These are phyloP conservation scores for Trichoderma sp. DNA, from an alignment of 2,329 filamentous ascomycete genomes.

Conservation along the genomic window DNA sequence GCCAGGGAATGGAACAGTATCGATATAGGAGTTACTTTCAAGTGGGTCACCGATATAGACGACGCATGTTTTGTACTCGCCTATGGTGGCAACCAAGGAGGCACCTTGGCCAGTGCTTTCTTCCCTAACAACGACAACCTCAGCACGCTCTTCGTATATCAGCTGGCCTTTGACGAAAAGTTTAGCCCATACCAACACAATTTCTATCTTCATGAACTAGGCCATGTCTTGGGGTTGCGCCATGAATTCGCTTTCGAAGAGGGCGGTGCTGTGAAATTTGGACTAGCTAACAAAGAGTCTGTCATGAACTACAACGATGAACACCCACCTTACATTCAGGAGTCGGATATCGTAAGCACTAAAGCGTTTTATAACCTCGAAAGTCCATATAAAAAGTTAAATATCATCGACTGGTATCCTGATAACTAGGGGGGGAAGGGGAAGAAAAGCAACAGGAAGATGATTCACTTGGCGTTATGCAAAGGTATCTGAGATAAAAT, in stretches of 20 bases:
- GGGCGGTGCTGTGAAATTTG: not conserved
- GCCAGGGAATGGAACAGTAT: not conserved
- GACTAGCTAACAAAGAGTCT: not conserved
- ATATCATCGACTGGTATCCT: not conserved
- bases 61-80: not conserved
- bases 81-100: not conserved
- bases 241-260: not conserved
- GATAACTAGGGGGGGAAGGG: not conserved
- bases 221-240: not conserved
- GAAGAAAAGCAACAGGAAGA: not conserved
- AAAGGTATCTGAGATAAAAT: not conserved
- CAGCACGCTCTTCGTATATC: not conserved
- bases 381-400: not conserved
- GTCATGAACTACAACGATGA: not conserved
- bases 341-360: not conserved
- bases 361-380: not conserved
- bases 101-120: not conserved
- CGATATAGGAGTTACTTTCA: not conserved
- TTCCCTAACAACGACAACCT: not conserved
- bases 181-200: not conserved
- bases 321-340: not conserved
- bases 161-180: not conserved
- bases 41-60: not conserved
- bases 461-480: not conserved
- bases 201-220: not conserved